A percentile compares a stretch with the other conserved stretches of the same genome.
Conservation (phyloP, 306 rosid species). For the Astragalus membranaceus region DNA sequence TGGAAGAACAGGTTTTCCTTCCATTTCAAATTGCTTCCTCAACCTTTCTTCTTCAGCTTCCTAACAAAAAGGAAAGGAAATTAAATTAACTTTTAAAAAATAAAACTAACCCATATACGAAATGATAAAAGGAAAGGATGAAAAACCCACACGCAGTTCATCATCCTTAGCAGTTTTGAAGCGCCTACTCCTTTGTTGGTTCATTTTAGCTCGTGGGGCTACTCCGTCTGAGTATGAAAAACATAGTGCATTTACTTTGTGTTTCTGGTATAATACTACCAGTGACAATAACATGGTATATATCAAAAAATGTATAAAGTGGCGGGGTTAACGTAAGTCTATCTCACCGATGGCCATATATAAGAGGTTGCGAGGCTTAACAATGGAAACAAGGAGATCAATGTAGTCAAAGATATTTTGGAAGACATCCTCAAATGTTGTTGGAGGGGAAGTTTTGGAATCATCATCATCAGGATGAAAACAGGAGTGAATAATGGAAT, state of each 20-base stretch:
- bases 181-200: conserved; percentile 48
- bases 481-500: conserved; percentile 50
- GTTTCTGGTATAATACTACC: no score
- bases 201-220: conserved; percentile 64
- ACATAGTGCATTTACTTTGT: not conserved
- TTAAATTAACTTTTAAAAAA: not conserved
- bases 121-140: not conserved
- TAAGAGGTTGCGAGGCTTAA: conserved; percentile 36
- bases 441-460: not conserved
- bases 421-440: conserved; percentile 39
- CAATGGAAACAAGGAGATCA: conserved; percentile 33
- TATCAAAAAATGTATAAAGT: no score
- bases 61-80: conserved; percentile 11
- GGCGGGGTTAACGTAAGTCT: not conserved
- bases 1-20: conserved; percentile 40
- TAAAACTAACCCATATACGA: not conserved
- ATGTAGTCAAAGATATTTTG: conserved; percentile 32
- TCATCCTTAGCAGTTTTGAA: conserved; percentile 33
- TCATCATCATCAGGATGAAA: conserved; percentile 35
- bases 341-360: conserved; percentile 45
- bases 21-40: conserved; percentile 32
- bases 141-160: conserved; percentile 16
- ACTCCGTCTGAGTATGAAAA: conserved; percentile 44
- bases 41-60: conserved; percentile 39
- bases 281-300: no score